Conservation (phyloP, 768 basidiomycete genomes). For the Naematelia aurantialba region DNA sequence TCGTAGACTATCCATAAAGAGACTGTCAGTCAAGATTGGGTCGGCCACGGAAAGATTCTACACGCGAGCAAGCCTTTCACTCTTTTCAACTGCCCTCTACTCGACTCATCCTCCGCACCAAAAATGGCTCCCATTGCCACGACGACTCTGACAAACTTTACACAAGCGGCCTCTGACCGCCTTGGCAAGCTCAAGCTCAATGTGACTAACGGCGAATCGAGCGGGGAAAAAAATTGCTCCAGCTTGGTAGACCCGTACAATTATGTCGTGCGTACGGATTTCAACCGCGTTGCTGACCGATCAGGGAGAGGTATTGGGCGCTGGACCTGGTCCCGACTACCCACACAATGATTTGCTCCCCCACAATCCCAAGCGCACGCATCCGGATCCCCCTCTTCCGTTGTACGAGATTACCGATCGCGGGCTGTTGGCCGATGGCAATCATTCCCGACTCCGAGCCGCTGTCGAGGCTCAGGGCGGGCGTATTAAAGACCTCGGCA, state of each 20-base stretch:
- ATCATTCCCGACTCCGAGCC: conserved; percentile 32
- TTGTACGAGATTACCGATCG: conserved; percentile 39
- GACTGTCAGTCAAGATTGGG: no score
- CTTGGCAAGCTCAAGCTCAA: not conserved
- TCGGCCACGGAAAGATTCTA: no score
- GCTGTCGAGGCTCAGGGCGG: conserved; percentile 44
- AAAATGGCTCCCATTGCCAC: not conserved
- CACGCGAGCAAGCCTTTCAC: no score
- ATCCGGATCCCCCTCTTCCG: conserved; percentile 34
- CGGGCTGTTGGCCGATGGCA: conserved; percentile 40
- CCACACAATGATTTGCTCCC: conserved; percentile 39
- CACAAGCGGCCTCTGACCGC: not conserved
- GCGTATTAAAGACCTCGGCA: conserved; percentile 36
- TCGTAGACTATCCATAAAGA: no score
- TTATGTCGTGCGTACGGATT: conserved; percentile 35
- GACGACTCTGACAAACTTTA: not conserved
- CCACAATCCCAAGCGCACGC: conserved; percentile 35
- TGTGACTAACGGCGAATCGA: not conserved
- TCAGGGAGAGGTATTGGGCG: conserved; percentile 40
- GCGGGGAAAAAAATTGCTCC: not conserved
- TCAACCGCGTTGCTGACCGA: not conserved
- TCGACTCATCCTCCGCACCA: no score
- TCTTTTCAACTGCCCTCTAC: no score
- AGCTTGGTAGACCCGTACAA: conserved; percentile 43
- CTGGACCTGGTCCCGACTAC: conserved; percentile 34